These are phyloP conservation scores for Colletotrichum brevisporum DNA, from an alignment of 2,329 filamentous ascomycete genomes.

Conservation along the genomic window DNA sequence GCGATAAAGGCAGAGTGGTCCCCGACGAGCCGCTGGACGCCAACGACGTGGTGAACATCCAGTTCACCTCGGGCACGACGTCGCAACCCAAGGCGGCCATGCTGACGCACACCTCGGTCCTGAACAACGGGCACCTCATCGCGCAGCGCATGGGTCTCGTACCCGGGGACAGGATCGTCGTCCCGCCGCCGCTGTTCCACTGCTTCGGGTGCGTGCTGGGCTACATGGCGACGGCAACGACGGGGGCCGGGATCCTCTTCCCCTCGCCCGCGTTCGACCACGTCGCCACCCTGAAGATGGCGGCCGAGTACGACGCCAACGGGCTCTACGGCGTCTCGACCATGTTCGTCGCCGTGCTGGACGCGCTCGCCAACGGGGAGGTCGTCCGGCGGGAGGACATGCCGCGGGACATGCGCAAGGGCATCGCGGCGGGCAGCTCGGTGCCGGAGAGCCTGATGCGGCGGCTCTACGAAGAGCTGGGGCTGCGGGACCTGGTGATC, in stretches of 20 bases:
- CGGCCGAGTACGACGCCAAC: slow-evolving; percentile 67
- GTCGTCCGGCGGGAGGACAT: slow-evolving; percentile 47
- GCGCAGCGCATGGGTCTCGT: slow-evolving; percentile 87
- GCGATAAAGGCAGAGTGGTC: slow-evolving; percentile 51
- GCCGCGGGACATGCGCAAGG: slow-evolving; percentile 76
- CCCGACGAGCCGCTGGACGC: slow-evolving; percentile 65
- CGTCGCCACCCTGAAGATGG: slow-evolving; percentile 74
- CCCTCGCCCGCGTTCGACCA: slow-evolving; percentile 91
- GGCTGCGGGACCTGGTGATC: slow-evolving; percentile 87
- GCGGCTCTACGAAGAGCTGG: slow-evolving; percentile 79
- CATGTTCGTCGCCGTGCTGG: slow-evolving; percentile 92
- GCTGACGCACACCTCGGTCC: slow-evolving; percentile 85
- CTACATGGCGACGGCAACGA: slow-evolving; percentile 94
- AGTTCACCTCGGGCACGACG: slow-evolving; percentile 98
- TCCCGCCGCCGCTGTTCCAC: slow-evolving; percentile 87
- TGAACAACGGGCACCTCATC: slow-evolving; percentile 93
- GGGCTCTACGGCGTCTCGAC: slow-evolving; percentile 91
- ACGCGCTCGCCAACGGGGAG: slow-evolving; percentile 71
- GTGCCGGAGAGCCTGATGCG: slow-evolving; percentile 88
- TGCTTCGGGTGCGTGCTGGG: slow-evolving; percentile 94
- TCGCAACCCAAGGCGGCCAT: slow-evolving; percentile 92
- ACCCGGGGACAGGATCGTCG: slow-evolving; percentile 81
- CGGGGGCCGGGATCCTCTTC: slow-evolving; percentile 84
- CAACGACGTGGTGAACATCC: slow-evolving; percentile 89
- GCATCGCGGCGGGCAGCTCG: slow-evolving; percentile 90